A percentile compares a stretch with the other conserved stretches of the same genome.
Evolutionary conservation across 2,329 filamentous ascomycete species (phyloP).

Genomic region (Cercospora sesami): DNA sequence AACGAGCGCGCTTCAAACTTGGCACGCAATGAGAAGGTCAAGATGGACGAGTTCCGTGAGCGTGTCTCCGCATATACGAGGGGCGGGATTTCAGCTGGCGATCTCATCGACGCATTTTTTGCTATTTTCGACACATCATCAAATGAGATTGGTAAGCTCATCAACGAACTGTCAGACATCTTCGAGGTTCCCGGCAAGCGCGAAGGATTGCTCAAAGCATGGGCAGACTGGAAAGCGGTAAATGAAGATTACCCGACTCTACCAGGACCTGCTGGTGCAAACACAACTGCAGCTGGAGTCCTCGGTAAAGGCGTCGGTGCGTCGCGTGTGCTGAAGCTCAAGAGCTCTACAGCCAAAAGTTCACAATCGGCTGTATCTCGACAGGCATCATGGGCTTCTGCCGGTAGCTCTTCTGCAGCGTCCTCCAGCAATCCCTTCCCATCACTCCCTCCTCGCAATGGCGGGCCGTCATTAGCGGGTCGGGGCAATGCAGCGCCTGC

Average conservation of each 20-base stretch:
- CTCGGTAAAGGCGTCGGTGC: slow-evolving; percentile 57
- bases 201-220: slow-evolving; percentile 73
- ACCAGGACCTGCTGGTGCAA: slow-evolving; percentile 70
- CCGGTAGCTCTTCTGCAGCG: slow-evolving; percentile 29
- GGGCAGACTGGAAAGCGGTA: slow-evolving; percentile 94
- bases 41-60: slow-evolving; percentile 74
- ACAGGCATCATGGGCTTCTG: slow-evolving; percentile 59
- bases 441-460: slow-evolving; percentile 31
- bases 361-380: slow-evolving; percentile 60
- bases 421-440: slow-evolving; percentile 32
- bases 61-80: slow-evolving; percentile 77
- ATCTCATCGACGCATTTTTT: slow-evolving; percentile 85
- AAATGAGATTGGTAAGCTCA: slow-evolving; percentile 78
- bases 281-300: slow-evolving; percentile 50
- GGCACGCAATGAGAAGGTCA: slow-evolving; percentile 72
- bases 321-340: slow-evolving; percentile 64
- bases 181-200: slow-evolving; percentile 81
- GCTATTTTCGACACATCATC: slow-evolving; percentile 78
- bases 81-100: slow-evolving; percentile 66
- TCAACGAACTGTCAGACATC: slow-evolving; percentile 88
- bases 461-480: slow-evolving; percentile 17
- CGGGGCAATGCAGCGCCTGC: slow-evolving; percentile 24
- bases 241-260: slow-evolving; percentile 93
- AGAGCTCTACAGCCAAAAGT: slow-evolving; percentile 69
- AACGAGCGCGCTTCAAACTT: slow-evolving; percentile 81